These are phyloP conservation scores for Berberis vulgaris DNA, from an alignment of 164 flowering plant genomes.

Conservation along the genomic window DNA sequence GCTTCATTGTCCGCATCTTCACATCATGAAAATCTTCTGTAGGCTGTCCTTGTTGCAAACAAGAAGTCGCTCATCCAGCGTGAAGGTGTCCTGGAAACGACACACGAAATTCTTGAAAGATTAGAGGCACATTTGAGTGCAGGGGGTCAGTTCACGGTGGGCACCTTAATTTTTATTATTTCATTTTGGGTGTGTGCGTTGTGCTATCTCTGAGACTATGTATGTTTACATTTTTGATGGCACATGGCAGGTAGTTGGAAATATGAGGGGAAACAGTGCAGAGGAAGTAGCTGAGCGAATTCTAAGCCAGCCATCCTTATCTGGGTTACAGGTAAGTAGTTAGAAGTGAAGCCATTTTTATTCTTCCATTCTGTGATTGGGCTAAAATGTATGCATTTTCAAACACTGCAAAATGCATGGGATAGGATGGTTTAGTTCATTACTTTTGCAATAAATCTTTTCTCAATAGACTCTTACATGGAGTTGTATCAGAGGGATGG, in stretches of 20 bases:
- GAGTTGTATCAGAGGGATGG: too few relatives aligned
- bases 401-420: too few relatives aligned
- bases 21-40: conserved; percentile 10
- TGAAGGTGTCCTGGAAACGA: conserved; percentile 55
- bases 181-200: neutral
- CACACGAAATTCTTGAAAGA: conserved; percentile 94
- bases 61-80: conserved; percentile 56
- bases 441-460: too few relatives aligned
- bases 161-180: conserved; percentile 12
- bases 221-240: conserved; percentile 12
- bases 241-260: conserved; percentile 66
- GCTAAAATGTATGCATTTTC: too few relatives aligned
- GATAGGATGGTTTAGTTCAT: too few relatives aligned
- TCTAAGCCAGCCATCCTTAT: conserved; percentile 62
- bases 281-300: conserved; percentile 86
- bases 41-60: conserved; percentile 95
- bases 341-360: neutral
- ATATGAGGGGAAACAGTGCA: conserved; percentile 87
- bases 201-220: neutral
- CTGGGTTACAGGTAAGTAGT: conserved; percentile 75
- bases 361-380: neutral
- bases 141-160: conserved; percentile 75
- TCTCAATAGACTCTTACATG: too few relatives aligned
- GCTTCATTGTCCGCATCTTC: neutral
- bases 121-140: conserved; percentile 94